Evolutionary conservation across 345 rosid species (phyloP).

Genomic region (Moringa oleifera): DNA sequence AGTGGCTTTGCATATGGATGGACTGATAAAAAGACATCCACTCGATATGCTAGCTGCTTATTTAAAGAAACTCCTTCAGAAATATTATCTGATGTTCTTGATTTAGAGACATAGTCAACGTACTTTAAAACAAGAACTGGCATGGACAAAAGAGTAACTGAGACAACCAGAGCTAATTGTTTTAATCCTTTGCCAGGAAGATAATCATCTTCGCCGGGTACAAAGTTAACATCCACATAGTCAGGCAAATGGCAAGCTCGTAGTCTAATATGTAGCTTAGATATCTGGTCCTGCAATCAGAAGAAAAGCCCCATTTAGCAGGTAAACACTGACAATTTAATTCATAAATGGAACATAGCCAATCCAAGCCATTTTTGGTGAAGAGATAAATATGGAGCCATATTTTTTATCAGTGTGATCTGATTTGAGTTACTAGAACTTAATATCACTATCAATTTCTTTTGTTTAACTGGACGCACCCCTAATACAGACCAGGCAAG

Average conservation of each 20-base stretch:
- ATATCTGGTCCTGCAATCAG: slow-evolving; percentile 41
- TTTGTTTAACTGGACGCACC: background rate
- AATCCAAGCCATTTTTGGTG: background rate
- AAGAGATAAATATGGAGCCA: background rate
- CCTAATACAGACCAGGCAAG: background rate
- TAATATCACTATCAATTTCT: too few species aligned
- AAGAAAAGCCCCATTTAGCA: slow-evolving; percentile 11
- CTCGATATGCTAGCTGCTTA: slow-evolving; percentile 50
- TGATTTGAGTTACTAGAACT: background rate
- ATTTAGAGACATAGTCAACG: slow-evolving; percentile 43
- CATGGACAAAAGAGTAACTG: slow-evolving; percentile 35
- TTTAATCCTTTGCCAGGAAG: slow-evolving; percentile 31
- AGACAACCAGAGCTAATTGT: slow-evolving; percentile 40
- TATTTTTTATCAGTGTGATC: background rate
- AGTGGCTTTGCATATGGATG: slow-evolving; percentile 67
- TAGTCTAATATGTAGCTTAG: slow-evolving; percentile 27
- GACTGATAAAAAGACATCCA: slow-evolving; percentile 51
- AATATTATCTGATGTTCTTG: slow-evolving; percentile 35
- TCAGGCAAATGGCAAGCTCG: slow-evolving; percentile 38
- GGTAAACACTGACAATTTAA: background rate
- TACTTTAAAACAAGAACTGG: slow-evolving; percentile 46
- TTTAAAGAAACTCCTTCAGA: slow-evolving; percentile 49
- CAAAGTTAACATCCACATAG: slow-evolving; percentile 18
- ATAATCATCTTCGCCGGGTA: slow-evolving; percentile 24
- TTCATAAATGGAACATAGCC: background rate